Conservation (phyloP, 345 rosid genomes). For the Brassica nigra region DNA sequence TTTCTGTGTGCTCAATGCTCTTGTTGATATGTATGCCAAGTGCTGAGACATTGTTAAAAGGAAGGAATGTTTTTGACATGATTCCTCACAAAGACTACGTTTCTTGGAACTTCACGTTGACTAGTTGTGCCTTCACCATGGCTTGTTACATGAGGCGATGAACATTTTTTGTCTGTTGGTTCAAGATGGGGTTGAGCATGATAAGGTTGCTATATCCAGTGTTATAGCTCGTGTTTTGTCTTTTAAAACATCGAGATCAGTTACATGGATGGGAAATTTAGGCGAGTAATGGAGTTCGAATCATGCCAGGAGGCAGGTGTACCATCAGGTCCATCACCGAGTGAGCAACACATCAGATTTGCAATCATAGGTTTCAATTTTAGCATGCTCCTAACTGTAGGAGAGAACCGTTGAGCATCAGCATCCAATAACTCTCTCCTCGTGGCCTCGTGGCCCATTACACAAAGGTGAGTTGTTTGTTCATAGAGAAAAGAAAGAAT, state of each 20-base stretch:
- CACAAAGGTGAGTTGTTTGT: slow-evolving; percentile 18
- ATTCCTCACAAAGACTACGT: slow-evolving; percentile 56
- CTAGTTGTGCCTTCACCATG: slow-evolving; percentile 68
- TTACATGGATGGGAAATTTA: too few relatives aligned
- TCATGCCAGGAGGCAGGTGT: neutral
- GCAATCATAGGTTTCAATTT: neutral
- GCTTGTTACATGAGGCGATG: slow-evolving; percentile 41
- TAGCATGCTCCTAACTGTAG: neutral
- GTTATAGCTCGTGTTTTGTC: slow-evolving; percentile 15
- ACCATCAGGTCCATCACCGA: neutral
- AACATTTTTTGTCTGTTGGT: slow-evolving; percentile 56
- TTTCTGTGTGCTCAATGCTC: slow-evolving; percentile 67
- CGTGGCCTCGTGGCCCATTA: neutral
- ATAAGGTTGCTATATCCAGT: slow-evolving; percentile 67
- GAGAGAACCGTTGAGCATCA: neutral
- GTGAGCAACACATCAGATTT: neutral
- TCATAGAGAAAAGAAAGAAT: slow-evolving; percentile 5
- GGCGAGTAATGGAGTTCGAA: neutral
- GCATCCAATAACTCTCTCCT: neutral
- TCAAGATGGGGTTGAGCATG: slow-evolving; percentile 55
- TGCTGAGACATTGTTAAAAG: slow-evolving; percentile 82
- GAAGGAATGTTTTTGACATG: slow-evolving; percentile 63
- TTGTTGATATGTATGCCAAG: slow-evolving; percentile 85
- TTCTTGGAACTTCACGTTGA: slow-evolving; percentile 78
- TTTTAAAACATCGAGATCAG: too few relatives aligned